These are phyloP conservation scores for Hypoxylon lienhwacheense DNA, from an alignment of 495 filamentous ascomycete species.

Conservation along the genomic window DNA sequence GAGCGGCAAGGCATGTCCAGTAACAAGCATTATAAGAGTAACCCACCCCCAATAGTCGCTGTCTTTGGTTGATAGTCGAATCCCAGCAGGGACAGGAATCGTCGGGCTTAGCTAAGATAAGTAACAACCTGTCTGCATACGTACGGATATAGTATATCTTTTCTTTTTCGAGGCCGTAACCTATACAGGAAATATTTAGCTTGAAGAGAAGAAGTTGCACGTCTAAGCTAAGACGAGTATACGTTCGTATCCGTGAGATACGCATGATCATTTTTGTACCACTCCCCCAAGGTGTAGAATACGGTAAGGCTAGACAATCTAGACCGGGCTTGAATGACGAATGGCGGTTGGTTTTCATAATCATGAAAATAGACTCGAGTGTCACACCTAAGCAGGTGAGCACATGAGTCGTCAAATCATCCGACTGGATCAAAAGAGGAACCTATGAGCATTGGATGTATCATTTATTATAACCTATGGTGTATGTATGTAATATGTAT, in stretches of 20 bases:
- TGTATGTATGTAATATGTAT: no score
- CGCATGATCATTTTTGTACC: conserved; percentile 1
- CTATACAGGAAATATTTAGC: no score
- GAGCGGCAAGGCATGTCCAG: conserved; percentile 19
- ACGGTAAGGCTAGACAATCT: conserved; percentile 26
- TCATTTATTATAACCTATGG: no score
- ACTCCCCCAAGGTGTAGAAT: conserved; percentile 22
- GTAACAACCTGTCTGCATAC: no score
- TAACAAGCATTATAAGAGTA: conserved; percentile 9
- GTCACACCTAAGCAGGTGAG: conserved; percentile 2
- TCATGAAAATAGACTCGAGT: conserved; percentile 20
- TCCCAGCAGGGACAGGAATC: conserved; percentile 5
- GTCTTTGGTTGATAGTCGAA: conserved; percentile 7
- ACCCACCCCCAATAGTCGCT: not conserved
- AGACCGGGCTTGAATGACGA: conserved; percentile 17
- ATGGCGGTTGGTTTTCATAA: conserved; percentile 15
- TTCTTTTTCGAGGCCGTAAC: no score
- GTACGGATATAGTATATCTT: no score
- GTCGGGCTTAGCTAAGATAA: conserved; percentile 6
- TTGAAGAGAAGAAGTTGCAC: no score
- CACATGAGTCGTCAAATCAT: conserved; percentile 29
- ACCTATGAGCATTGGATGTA: conserved; percentile 33
- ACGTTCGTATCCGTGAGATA: no score
- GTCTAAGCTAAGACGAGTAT: no score
- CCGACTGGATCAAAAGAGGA: conserved; percentile 30